Base-by-base conservation (phyloP, 345 rosid genomes). In the Melaleuca quinquenervia region DNA sequence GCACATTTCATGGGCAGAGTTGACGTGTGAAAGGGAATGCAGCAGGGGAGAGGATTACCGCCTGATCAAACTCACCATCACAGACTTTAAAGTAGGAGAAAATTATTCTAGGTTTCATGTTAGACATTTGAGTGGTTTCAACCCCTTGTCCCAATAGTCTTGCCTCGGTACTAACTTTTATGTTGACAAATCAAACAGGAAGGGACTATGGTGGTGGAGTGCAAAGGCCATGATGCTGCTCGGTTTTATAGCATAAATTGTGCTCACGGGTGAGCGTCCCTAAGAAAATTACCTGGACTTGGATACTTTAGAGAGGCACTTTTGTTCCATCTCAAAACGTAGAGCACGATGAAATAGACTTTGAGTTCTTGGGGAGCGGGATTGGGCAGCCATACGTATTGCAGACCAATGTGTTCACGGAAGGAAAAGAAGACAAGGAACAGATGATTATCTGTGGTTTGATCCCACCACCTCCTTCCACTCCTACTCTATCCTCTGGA, bases 181-280 rank as follows among this genome's bases (percentile, higher is more conserved):
- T 56, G 13, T 84, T 52, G 58, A 88, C 87, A 94, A 98, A 92
- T 88, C 58, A 92, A 91, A 90, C 93, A 94, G 90, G 98, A 96
- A 83, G 92, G 84, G 56, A 90, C 86, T 62, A 92, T 95, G 54
- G 90, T 96, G 13, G 98, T 96, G 86, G 98, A 95, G 90, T 94
- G 98, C 89, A 95, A 90, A 91, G 98, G 99, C 86, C 99, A 95
- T 84, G 98, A 96, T 91, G 97, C 96, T 90, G 97, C 98, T 85
- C 93, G 95, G 84, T 92, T 97, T 85, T 89, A 90, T 80, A 94
- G 88, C 83, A 88, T 94, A 5, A 94, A 93, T 82, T 97, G 94
- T 88, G 98, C 95, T n/a, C n/a, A n/a, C n/a, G n/a, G n/a, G n/a
- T n/a, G n/a, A n/a, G n/a, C n/a, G n/a, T n/a, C n/a, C n/a, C n/a